A percentile compares a stretch with the other conserved stretches of the same genome.
These are phyloP conservation scores for Arabis alpina DNA, from an alignment of 345 rosid species.

Conservation along the genomic window DNA sequence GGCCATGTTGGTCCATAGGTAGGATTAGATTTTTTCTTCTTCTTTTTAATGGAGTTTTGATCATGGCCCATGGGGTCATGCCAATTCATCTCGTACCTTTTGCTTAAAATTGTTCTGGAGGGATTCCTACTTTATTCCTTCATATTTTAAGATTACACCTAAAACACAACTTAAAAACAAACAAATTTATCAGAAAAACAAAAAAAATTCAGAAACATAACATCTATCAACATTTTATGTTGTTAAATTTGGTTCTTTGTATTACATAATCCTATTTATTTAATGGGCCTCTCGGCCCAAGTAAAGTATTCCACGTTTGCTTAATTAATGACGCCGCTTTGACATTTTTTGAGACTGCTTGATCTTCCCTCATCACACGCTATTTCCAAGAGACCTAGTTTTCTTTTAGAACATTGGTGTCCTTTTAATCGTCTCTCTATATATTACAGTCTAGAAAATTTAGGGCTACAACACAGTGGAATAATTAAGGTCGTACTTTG, in stretches of 20 bases:
- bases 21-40: not conserved
- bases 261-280: too few species aligned
- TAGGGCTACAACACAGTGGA: not conserved
- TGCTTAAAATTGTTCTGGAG: constrained; percentile 35
- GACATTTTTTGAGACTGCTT: not conserved
- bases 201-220: too few species aligned
- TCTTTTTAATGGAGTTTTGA: not conserved
- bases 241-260: too few species aligned
- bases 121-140: constrained; percentile 31
- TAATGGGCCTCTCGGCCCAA: too few species aligned
- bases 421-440: not conserved
- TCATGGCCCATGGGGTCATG: constrained; percentile 36
- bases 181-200: too few species aligned
- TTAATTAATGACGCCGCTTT: not conserved
- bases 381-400: not conserved
- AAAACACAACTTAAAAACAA: not conserved
- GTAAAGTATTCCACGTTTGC: too few species aligned
- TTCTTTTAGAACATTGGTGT: not conserved
- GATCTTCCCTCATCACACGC: not conserved
- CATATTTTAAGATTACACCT: not conserved
- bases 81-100: constrained; percentile 26
- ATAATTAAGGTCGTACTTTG: not conserved
- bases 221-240: too few species aligned
- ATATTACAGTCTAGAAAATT: not conserved
- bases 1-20: constrained; percentile 22